phyloP scores from a whole-genome alignment of 2,329 filamentous ascomycete genomes.

The Aspergillus ustus region DNA sequence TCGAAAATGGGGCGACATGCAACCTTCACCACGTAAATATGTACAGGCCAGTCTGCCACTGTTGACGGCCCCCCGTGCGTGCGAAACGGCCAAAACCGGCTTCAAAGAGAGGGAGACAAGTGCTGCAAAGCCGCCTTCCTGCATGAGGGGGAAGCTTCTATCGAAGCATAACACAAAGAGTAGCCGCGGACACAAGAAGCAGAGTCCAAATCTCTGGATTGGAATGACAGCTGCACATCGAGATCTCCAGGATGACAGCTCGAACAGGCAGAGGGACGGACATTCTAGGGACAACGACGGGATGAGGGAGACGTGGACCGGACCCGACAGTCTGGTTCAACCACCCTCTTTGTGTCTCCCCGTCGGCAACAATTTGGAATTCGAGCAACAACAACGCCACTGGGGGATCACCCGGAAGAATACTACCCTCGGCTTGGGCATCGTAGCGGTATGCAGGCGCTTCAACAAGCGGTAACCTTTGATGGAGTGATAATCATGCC shows the following conservation, averaged over 20 bases:
- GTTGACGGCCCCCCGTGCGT: conserved; percentile 5
- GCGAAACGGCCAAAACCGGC: conserved; percentile 1
- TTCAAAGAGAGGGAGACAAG: conserved; percentile 13
- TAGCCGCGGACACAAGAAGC: background rate
- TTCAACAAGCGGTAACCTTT: conserved; percentile 16
- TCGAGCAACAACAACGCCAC: conserved; percentile 17
- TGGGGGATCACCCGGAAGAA: conserved; percentile 2
- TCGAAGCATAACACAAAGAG: conserved; percentile 24
- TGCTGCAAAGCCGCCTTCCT: conserved; percentile 16
- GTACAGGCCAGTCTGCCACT: conserved; percentile 9
- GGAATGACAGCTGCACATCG: conserved; percentile 29
- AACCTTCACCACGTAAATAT: conserved; percentile 13
- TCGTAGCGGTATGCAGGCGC: conserved; percentile 26
- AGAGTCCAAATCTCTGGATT: conserved; percentile 15
- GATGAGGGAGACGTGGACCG: conserved; percentile 20
- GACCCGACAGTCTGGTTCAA: conserved; percentile 36
- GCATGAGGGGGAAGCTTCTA: conserved; percentile 31
- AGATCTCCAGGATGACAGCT: conserved; percentile 18
- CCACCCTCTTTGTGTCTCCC: conserved; percentile 8
- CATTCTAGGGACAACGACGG: conserved; percentile 16
- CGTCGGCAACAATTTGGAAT: conserved; percentile 6
- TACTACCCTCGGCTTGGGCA: conserved; percentile 9
- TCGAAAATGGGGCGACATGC: conserved; percentile 8
- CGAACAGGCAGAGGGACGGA: conserved; percentile 9
- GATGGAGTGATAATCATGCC: conserved; percentile 1